These are phyloP conservation scores for Manihot esculenta DNA, from an alignment of 441 rosid species.

Conservation along the genomic window DNA sequence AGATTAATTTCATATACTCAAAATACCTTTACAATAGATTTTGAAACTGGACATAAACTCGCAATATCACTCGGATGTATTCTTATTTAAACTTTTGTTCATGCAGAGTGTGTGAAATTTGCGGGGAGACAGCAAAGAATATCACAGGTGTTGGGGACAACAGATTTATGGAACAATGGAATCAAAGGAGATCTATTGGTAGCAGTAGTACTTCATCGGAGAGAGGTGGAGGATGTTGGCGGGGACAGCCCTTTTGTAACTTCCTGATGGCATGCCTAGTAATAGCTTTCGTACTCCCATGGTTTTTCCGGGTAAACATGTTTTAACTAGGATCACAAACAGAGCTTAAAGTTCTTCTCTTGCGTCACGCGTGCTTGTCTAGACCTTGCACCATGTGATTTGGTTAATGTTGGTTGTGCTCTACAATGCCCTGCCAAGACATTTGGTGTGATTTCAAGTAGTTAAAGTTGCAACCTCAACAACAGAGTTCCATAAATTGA, in stretches of 20 bases:
- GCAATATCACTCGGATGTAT: too few species aligned
- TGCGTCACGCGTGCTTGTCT: background rate
- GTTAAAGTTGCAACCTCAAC: background rate
- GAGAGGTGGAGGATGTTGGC: slow-evolving; percentile 43
- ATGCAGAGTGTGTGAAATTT: slow-evolving; percentile 67
- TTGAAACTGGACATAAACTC: too few species aligned
- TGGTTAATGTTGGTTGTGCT: background rate
- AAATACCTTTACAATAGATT: too few species aligned
- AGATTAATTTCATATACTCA: too few species aligned
- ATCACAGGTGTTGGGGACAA: slow-evolving; percentile 43
- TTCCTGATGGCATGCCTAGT: slow-evolving; percentile 73
- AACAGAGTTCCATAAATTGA: too few species aligned
- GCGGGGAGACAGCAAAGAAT: slow-evolving; percentile 54
- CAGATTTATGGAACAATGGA: slow-evolving; percentile 55
- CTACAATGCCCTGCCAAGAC: background rate
- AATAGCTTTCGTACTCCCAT: slow-evolving; percentile 64
- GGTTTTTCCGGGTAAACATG: slow-evolving; percentile 65
- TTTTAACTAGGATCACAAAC: slow-evolving; percentile 28
- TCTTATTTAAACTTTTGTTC: background rate
- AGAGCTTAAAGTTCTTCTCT: slow-evolving; percentile 7
- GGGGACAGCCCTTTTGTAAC: slow-evolving; percentile 68
- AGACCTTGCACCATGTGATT: background rate
- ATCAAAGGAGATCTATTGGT: slow-evolving; percentile 31
- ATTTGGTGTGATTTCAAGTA: slow-evolving; percentile 3
- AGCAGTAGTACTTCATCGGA: slow-evolving; percentile 25